Evolutionary conservation across 2,329 filamentous ascomycete genomes (phyloP), one percentile per base, ranked within the genome.

Genomic region (Colletotrichum gigasporum): DNA sequence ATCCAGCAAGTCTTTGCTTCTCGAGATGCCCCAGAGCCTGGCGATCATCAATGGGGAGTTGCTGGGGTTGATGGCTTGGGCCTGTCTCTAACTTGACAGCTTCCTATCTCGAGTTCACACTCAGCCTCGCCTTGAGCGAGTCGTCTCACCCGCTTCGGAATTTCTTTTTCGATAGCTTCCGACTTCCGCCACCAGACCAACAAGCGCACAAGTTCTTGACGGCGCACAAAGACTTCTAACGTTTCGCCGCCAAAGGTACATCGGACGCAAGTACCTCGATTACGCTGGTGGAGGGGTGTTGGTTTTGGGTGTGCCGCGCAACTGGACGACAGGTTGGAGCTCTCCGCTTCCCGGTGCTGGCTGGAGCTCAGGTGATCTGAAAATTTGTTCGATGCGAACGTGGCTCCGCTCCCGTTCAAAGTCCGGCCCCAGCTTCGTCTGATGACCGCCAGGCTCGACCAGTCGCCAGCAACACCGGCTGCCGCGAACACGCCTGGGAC

Each of bases 281-380:
- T 24, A 22, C 30, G 30, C 41, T 16, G 42, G 24, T 42, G 56
- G 34, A 54, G 56, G 41, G 57, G 57, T 41, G 39, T 47, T 55
- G 48, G 41, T 61, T 55, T 54, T 54, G 48, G 56, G 54, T 39
- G 39, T 45, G 45, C 60, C 28, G 55, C 61, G 47, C 61, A 64
- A 60, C 55, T 54, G 37, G 34, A 60, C 47, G 48, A 47, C 55
- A 64, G 55, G 45, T 60, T 20, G 57, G 24, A 58, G 52, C 59
- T 60, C 47, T 64, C 54, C 41, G 61, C 61, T 30, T 45, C 48
- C 61, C 42, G 56, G 61, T 54, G 48, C 48, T 54, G 48, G 39
- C 56, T 64, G 50, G 56, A 55, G 56, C 62, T 64, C 62, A 55
- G 56, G 62, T 64, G 62, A 61, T 50, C 62, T 55, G 57, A 64